Base-by-base conservation (phyloP, 2,329 filamentous ascomycete genomes). In the Xylaria sp. region DNA sequence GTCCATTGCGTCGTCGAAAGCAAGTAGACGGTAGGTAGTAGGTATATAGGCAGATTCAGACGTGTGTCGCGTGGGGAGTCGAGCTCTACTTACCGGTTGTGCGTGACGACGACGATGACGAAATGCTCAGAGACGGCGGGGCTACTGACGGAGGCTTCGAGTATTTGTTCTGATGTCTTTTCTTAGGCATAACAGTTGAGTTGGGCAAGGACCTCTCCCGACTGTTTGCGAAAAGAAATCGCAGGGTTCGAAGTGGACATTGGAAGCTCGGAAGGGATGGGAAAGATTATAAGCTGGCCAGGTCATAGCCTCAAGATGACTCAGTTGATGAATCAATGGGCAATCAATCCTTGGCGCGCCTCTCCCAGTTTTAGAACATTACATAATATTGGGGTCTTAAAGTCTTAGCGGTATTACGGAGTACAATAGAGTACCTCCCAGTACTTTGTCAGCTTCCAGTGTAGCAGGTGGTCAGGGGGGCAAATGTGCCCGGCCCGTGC, bases 131-230 rank as follows among this genome's bases (percentile, higher is more conserved):
- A 55, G 78, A 78, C 50, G 78, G 76, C 61, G 82, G 77, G 24
- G 77, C 77, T 63, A 82, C 80, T 56, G 79, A 80, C 63, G 74
- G 78, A 61, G 83, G 83, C 69, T 86, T 87, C 60, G 83, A 82
- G 64, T 80, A 83, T 65, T 75, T 76, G 63, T 71, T 65, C 62
- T 78, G 75, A 51, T 81, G 78, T 71, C 82, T 77, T 78, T 86
- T 87, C 76, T 86, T 87, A 72, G 84, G 82, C 84, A 87, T 87
- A 64, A 64, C 67, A 66, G 56, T 60, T 46, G 56, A 59, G 46
- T 43, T 40, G 40, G 29, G 48, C 19, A 20, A 42, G 47, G 39
- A 57, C 51, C 44, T 43, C 45, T 49, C 57, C 60, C 49, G 41
- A 52, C 54, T 60, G 52, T 50, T 55, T 59, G 62, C 58, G 57